Evolutionary conservation across 1,284 basidiomycete species (phyloP), one percentile per base, ranked within the genome.

Genomic region (Thelephora terrestris): DNA sequence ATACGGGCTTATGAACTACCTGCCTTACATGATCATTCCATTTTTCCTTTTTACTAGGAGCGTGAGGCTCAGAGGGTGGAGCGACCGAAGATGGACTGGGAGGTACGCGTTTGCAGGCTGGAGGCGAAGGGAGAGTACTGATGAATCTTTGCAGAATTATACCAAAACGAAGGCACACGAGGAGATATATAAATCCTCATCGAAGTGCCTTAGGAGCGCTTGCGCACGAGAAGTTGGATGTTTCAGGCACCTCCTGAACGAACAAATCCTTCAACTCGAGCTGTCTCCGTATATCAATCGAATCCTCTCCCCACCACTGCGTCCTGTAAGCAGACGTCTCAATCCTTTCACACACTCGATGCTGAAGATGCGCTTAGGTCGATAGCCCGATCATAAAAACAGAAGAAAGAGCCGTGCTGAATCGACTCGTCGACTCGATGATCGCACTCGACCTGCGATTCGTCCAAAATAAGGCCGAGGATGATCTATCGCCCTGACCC

Each of bases 401-500:
- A 0, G 84, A 82, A 44, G 94, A 99, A 64, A 79, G 81, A 40
- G 75, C 76, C 0, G 59, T 87, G 10, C 71, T 99, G 45, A 66
- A 69, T 6, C 78, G 88, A 18, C 72, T 98, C 25, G 91, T 99
- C 10, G 76, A 85, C 52, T 79, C 97, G 53, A 95, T 99, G 92
- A 76, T 90, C 16, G 73, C 82, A 2, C 72, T 95, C 46, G 89
- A 91, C 46, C 68, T 99, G 48, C 76, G 80, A n/a, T 99, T 97
- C 64, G 74, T 91, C 40, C 89, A 87, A 62, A 94, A 98, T 63
- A 85, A 84, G 63, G 74, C 75, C 23, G 94, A 98, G 56, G 94
- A 97, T 55, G 37, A 78, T 87, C 48, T 98, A 95, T 70, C 78
- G 91, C 47, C 78, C 99, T 29, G 94, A 99, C 55, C 96, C 96